Conservation (phyloP, 345 rosid species). For the Populus tremula region DNA sequence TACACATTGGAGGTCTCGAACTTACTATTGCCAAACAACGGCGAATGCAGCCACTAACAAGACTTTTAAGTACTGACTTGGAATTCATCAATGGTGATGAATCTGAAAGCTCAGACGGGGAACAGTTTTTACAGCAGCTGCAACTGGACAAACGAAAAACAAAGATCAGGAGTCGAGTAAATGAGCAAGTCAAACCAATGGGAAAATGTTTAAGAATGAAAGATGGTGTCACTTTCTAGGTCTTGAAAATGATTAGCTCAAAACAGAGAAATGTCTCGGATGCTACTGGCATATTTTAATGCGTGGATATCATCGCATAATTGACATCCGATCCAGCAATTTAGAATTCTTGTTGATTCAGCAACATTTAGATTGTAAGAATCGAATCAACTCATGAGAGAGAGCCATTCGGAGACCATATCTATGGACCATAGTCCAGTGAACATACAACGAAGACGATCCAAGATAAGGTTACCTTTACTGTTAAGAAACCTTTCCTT, state of each 20-base stretch:
- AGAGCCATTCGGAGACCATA: not conserved
- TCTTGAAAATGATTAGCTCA: not conserved
- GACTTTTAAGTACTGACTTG: slow-evolving; percentile 50
- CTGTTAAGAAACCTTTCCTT: slow-evolving; percentile 73
- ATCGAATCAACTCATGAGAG: not conserved
- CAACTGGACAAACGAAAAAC: slow-evolving; percentile 14
- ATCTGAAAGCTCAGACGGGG: slow-evolving; percentile 40
- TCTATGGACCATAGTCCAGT: not conserved
- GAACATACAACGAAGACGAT: not conserved
- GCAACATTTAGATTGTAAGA: not conserved
- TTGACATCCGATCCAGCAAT: not conserved
- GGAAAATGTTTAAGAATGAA: not conserved
- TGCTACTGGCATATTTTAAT: not conserved
- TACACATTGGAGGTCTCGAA: slow-evolving; percentile 18
- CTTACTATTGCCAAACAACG: slow-evolving; percentile 56
- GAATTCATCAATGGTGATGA: slow-evolving; percentile 37
- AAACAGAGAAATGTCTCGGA: not conserved
- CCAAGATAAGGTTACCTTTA: slow-evolving; percentile 49
- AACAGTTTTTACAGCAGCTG: slow-evolving; percentile 46
- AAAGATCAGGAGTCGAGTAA: not conserved
- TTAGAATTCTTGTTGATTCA: not conserved
- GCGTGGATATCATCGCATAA: not conserved
- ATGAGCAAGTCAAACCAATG: not conserved
- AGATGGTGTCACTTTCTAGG: not conserved
- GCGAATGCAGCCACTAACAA: slow-evolving; percentile 60